A percentile compares a stretch with the other conserved stretches of the same genome.
These are phyloP conservation scores for Nitzschia sp. DNA, from an alignment of 108 stramenopile species.

Conservation along the genomic window DNA sequence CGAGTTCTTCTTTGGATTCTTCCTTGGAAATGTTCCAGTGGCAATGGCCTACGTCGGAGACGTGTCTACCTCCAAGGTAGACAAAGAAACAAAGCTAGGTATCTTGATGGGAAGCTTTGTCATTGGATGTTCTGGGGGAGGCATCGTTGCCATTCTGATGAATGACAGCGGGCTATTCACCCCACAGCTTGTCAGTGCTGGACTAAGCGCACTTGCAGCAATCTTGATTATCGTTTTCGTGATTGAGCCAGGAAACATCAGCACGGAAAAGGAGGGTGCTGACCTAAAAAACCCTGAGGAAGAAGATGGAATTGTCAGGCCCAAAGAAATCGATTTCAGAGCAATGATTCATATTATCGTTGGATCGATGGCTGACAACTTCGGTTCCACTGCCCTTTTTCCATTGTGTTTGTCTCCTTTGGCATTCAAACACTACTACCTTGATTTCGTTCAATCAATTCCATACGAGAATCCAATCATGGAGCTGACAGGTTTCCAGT, in stretches of 20 bases:
- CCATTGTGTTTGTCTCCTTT: conserved; percentile 54
- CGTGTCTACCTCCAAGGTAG: conserved; percentile 28
- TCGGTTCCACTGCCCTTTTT: conserved; percentile 49
- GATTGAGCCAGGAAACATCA: conserved; percentile 44
- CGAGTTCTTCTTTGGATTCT: conserved; percentile 44
- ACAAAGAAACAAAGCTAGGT: conserved; percentile 42
- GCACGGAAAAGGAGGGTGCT: not conserved
- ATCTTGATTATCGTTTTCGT: conserved; percentile 20
- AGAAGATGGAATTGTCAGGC: conserved; percentile 28
- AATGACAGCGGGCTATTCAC: conserved; percentile 41
- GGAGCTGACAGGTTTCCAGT: conserved; percentile 40
- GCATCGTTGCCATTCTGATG: conserved; percentile 56
- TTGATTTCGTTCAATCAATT: conserved; percentile 22
- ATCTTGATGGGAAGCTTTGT: conserved; percentile 43
- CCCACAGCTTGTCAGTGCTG: conserved; percentile 46
- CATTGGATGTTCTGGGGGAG: conserved; percentile 48
- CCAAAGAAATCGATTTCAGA: conserved; percentile 41
- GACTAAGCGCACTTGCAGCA: conserved; percentile 23
- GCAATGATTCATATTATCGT: conserved; percentile 42
- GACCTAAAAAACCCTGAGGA: no score
- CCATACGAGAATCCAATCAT: conserved; percentile 41
- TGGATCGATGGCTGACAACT: conserved; percentile 50
- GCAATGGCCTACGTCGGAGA: conserved; percentile 59
- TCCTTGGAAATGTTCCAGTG: conserved; percentile 44
- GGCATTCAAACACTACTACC: conserved; percentile 42